Conservation (phyloP, 208 protist species). For the Wallacemonas sp. region DNA sequence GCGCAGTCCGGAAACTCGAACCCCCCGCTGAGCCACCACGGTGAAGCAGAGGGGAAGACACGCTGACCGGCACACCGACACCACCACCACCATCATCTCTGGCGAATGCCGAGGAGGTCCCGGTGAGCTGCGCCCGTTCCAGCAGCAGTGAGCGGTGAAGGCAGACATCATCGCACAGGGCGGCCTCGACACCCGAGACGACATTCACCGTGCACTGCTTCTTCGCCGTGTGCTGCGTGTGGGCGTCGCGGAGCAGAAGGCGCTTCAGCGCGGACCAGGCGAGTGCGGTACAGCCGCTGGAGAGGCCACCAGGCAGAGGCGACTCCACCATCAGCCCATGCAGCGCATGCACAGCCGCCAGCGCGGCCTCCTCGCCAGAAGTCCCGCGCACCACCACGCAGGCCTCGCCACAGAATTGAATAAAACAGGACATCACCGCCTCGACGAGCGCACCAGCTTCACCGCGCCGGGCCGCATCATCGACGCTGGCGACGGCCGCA, state of each 20-base stretch:
- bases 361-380: conserved; percentile 41
- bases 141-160: conserved; percentile 23
- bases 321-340: conserved; percentile 55
- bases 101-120: no score
- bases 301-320: conserved; percentile 14
- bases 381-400: conserved; percentile 46
- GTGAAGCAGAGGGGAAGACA: neutral
- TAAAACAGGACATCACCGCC: conserved; percentile 32
- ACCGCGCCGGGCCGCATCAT: neutral
- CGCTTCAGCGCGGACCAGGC: conserved; percentile 52
- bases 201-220: conserved; percentile 58
- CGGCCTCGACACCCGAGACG: conserved; percentile 38
- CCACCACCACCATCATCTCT: neutral
- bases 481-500: neutral
- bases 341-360: conserved; percentile 59
- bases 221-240: conserved; percentile 22
- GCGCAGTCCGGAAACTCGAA: neutral
- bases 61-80: neutral
- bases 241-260: conserved; percentile 30
- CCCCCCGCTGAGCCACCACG: neutral
- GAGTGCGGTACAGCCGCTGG: conserved; percentile 16
- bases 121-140: neutral
- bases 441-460: conserved; percentile 18
- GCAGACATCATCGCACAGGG: conserved; percentile 55
- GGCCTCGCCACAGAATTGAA: conserved; percentile 44